phyloP scores from a whole-genome alignment of 371 early-diverging fungal genomes.

The Mortierella sp. region DNA sequence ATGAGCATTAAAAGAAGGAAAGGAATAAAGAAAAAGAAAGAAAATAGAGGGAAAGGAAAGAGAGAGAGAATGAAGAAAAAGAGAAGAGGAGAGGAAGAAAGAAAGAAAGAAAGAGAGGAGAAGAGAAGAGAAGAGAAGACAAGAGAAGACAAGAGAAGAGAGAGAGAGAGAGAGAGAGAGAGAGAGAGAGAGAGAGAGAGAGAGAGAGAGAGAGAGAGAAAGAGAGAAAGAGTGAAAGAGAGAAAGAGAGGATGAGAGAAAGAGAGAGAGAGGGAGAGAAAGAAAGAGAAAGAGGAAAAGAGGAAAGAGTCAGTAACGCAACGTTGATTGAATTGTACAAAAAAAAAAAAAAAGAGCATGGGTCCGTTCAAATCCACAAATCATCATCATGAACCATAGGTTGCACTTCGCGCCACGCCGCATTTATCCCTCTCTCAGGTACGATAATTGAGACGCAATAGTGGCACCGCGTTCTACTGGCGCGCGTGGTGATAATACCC shows the following conservation, averaged over 20 bases:
- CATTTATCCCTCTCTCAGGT: too few species aligned
- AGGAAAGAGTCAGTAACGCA: not conserved
- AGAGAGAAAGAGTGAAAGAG: too few species aligned
- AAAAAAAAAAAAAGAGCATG: not conserved
- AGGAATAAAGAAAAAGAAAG: not conserved
- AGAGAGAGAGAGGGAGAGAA: not conserved
- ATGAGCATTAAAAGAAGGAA: too few species aligned
- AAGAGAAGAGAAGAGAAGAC: not conserved
- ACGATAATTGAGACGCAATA: not conserved
- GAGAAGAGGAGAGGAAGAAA: not conserved
- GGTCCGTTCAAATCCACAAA: not conserved
- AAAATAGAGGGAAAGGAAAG: not conserved
- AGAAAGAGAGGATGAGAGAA: too few species aligned
- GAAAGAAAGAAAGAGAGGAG: not conserved
- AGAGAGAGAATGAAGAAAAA: not conserved
- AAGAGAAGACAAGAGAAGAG: not conserved
- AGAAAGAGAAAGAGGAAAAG: not conserved
- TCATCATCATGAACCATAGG: not conserved
- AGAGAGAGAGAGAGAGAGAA: not conserved
- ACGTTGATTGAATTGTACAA: not conserved
- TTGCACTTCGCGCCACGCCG: not conserved
- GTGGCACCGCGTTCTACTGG: not conserved
- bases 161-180: not conserved
- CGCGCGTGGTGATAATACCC: not conserved
- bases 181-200: slow-evolving; percentile 4